A percentile compares a stretch with the other conserved stretches of the same genome.
Conservation (phyloP, 768 basidiomycete species). For the Antrodiella citrinella region DNA sequence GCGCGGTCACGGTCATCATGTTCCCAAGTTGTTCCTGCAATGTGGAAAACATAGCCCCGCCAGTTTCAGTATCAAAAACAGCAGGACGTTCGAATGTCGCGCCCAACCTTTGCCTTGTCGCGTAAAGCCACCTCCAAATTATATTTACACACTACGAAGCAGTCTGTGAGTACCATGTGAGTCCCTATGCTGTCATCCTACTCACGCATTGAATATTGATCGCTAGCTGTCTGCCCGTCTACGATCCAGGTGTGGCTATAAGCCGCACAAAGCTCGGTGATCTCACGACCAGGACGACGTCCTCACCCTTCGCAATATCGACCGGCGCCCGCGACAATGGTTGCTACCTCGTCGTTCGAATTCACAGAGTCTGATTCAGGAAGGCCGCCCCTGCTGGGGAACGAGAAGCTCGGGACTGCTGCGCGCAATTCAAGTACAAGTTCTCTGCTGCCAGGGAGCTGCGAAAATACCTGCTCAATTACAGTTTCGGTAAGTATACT, state of each 20-base stretch:
- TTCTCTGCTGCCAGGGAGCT: neutral
- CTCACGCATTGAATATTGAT: neutral
- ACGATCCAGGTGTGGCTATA: no score
- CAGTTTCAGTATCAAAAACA: no score
- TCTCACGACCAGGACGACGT: neutral
- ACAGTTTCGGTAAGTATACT: no score
- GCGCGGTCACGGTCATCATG: no score
- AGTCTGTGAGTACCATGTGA: neutral
- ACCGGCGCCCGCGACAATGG: neutral
- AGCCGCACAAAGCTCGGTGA: neutral
- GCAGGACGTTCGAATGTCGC: no score
- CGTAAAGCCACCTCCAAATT: no score
- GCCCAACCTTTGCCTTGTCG: no score
- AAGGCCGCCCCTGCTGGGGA: neutral
- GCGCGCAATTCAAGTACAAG: neutral
- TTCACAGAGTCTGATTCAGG: neutral
- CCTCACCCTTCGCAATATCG: neutral
- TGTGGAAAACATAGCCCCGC: no score
- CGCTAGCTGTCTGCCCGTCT: neutral
- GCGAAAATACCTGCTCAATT: neutral
- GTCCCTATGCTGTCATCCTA: neutral
- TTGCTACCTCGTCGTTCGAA: neutral
- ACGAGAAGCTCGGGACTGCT: neutral
- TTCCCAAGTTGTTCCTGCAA: no score
- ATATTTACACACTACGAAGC: neutral